These are phyloP conservation scores for Fraxinus nigra DNA, from an alignment of 305 asterid genomes.

Conservation along the genomic window DNA sequence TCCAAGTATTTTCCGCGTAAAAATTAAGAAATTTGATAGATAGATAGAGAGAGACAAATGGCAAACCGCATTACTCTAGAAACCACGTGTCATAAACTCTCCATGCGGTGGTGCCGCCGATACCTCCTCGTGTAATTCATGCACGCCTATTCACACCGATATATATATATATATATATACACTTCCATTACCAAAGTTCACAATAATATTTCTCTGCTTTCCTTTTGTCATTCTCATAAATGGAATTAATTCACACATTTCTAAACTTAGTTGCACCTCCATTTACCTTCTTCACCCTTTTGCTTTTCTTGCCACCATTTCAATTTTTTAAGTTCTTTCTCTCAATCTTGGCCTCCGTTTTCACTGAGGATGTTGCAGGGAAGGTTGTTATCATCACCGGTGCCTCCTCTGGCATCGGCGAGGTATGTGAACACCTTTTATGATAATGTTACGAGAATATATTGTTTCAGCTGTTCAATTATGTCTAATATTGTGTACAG, in stretches of 20 bases:
- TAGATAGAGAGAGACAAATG: not conserved
- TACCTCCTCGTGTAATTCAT: not conserved
- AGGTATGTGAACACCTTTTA: conserved; percentile 35
- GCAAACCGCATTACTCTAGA: conserved; percentile 5
- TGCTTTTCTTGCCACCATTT: conserved; percentile 62
- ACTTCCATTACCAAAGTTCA: not conserved
- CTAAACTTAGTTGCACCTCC: conserved; percentile 66
- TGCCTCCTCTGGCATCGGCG: conserved; percentile 93
- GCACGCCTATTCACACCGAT: not conserved
- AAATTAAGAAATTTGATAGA: not conserved
- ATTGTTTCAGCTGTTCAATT: not conserved
- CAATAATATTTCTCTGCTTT: not conserved
- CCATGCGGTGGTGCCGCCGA: conserved; percentile 54
- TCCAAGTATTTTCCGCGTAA: not conserved
- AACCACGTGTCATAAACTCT: conserved; percentile 30
- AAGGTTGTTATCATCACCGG: conserved; percentile 83
- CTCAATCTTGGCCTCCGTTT: conserved; percentile 50
- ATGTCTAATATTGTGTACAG: not conserved
- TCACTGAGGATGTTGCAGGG: conserved; percentile 65
- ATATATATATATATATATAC: not conserved
- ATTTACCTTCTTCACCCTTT: conserved; percentile 60
- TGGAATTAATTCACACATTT: conserved; percentile 61
- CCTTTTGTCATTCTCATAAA: not conserved
- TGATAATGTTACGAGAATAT: not conserved
- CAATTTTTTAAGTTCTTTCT: conserved; percentile 51